These are phyloP conservation scores for Hysterium pulicare DNA, from an alignment of 2,329 filamentous ascomycete species.

Conservation along the genomic window DNA sequence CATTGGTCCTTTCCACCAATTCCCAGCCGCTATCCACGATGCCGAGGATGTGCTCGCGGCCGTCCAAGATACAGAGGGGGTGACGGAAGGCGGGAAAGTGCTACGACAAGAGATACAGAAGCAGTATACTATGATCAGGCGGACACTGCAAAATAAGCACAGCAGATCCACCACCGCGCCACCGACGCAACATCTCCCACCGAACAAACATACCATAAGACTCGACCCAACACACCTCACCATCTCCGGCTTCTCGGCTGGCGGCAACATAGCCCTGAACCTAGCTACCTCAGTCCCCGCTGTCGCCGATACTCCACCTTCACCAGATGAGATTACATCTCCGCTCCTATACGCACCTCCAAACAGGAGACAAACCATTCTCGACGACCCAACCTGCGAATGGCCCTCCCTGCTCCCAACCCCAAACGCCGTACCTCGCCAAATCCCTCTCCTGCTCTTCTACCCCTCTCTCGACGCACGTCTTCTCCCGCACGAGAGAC, in stretches of 20 bases:
- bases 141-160: constrained; percentile 13
- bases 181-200: constrained; percentile 12
- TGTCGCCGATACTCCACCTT: neutral
- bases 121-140: constrained; percentile 25
- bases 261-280: constrained; percentile 48
- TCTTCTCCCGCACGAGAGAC: constrained; percentile 39
- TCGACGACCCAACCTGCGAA: constrained; percentile 27
- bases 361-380: constrained; percentile 24
- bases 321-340: constrained; percentile 13
- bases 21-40: constrained; percentile 47
- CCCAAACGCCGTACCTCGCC: constrained; percentile 29
- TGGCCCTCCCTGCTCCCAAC: constrained; percentile 39
- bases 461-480: constrained; percentile 43
- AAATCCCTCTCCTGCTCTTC: constrained; percentile 41
- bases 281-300: constrained; percentile 35
- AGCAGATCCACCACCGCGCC: neutral
- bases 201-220: constrained; percentile 18
- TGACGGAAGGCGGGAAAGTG: constrained; percentile 29
- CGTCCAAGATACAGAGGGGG: constrained; percentile 36
- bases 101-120: constrained; percentile 34
- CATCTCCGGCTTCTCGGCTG: constrained; percentile 46
- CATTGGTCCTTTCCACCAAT: constrained; percentile 46
- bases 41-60: constrained; percentile 46
- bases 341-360: constrained; percentile 22
- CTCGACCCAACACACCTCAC: constrained; percentile 40